Base-by-base conservation (phyloP, 140 eudicot genomes). In the Stevia rebaudiana region DNA sequence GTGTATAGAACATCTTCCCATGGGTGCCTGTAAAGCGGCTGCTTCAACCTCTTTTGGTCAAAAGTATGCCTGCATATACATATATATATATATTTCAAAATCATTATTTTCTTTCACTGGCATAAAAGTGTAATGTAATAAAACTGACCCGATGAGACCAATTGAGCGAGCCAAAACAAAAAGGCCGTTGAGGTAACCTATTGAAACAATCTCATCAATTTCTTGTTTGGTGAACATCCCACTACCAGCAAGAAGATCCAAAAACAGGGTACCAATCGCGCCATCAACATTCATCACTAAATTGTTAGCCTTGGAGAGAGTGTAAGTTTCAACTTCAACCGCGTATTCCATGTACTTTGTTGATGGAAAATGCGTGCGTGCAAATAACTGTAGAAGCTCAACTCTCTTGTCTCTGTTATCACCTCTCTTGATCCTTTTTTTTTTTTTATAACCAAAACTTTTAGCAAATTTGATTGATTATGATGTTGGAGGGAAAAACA, bases 1-100 rank as follows among this genome's bases (percentile, higher is more conserved):
- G 98, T 92, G 86, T 92, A 92, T 57, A 92, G 96, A 17, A 88
- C 96, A 63, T 92, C 98, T 74, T 92, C 98, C 98, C 98, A 92
- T 24, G 98, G 98, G 82, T 92, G 98, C 74, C 98, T 92, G 81
- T 92, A 92, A 18, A 92, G 96, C 19, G 98, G 96, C 78, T 92
- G 98, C 85, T 92, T 92, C 87, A 92, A 71, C 68, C 98, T 83
- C 96, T 92, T 92, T 70, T 92, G 98, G 78, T 92, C 98, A 52
- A 88, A 92, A 0, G 98, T 92, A 40, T 92, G 98, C 95, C 98
- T 87, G 79, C 63, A 63, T 25, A n/a, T n/a, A n/a, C n/a, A n/a
- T n/a, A n/a, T n/a, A n/a, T n/a, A n/a, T n/a, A n/a, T n/a, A n/a
- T n/a, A 53, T 25, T 69, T 53, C 57, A 55, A 48, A 31, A 46